Base-by-base conservation (phyloP, 2,329 filamentous ascomycete genomes). In the Basipetospora chlamydospora region DNA sequence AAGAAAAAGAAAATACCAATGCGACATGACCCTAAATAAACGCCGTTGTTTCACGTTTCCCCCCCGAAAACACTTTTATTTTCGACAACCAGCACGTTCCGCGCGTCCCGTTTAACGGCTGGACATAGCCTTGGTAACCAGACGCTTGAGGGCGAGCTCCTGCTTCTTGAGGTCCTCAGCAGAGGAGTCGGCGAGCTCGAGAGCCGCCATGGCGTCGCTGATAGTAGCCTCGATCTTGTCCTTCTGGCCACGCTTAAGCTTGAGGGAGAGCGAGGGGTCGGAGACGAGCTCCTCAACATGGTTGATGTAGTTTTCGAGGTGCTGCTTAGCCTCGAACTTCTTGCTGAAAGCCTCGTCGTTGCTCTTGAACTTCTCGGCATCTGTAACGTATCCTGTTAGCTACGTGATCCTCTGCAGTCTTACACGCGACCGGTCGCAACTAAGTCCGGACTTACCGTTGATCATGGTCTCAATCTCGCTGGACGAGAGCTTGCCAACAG, bases 111-210 rank as follows among this genome's bases (percentile, higher is more conserved):
- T 57, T 77, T 87, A 93, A 64, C 84, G 79, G 56, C 84, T 87
- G 47, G 84, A 78, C 84, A 93, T 93, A 53, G 83, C 87, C 81
- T 96, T 98, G 66, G 90, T 98, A 53, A 98, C 87, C 50, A 93
- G 76, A 56, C 90, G 76, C 85, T 96, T 98, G 47, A 98, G 76
- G 43, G 86, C 86, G 48, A 98, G 72, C 74, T 98, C 90, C 80
- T 95, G 93, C 85, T 96, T 96, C 84, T 93, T 96, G 51, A 98
- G 72, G 59, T 98, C 90, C 52, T 98, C 92, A 43, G 86, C 82
- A 44, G 68, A 66, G 40, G 84, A 83, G 50, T 98, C 92, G 64
- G 88, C 83, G 56, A 98, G 69, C 77, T 98, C 90, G 46, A 98
- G 82, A 66, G 92, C 81, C 46, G 77, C 83, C 90, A 98, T 96